Base-by-base conservation (phyloP, 306 rosid species). In the Gastrolobium villosum region DNA sequence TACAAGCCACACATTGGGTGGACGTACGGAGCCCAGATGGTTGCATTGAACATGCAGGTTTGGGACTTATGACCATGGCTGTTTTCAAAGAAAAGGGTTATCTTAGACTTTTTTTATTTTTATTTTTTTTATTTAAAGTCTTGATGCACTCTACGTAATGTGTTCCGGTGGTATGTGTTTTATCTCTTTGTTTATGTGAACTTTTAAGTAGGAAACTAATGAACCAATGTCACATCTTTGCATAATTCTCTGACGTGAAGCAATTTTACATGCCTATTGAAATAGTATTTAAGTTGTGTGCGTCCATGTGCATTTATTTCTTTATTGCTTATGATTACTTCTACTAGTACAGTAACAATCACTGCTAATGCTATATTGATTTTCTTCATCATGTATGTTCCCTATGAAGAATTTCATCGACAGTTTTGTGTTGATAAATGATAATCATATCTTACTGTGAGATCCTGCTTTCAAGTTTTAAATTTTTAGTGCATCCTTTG, bases 31-130 rank as follows among this genome's bases (percentile, higher is more conserved):
- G 98, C 93, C 80, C 98, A 91, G 75, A 89, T 93, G 96, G 96
- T 91, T 71, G 98, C 94, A 10, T 84, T 91, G 71, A 93, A 93
- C 81, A 93, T 93, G 96, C 98, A 93, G 98, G 96, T 91, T 71
- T 72, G 86, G 50, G 32, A 67, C 60, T 44, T 10, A 31, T 60
- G 48, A 40, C 62, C 64, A 45, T 49, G n/a, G 44, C 6, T 36
- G 67, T 76, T 13, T 71, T 68, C 8, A 15, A 34, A 26, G 34
- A 49, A 44, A 64, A 11, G 35, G 39, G 45, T n/a, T 40, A 28
- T 69, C 15, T 70, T 46, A 20, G n/a, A 36, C 20, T 4, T 44
- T 49, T 59, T 3, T 32, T 4, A n/a, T 34, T 62, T 37, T 56
- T 31, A 30, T 2, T 5, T 55, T 52, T 48, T 4, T 13, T 32